These are phyloP conservation scores for Discostella stelligera DNA, from an alignment of 352 stramenopile genomes.

Conservation along the genomic window DNA sequence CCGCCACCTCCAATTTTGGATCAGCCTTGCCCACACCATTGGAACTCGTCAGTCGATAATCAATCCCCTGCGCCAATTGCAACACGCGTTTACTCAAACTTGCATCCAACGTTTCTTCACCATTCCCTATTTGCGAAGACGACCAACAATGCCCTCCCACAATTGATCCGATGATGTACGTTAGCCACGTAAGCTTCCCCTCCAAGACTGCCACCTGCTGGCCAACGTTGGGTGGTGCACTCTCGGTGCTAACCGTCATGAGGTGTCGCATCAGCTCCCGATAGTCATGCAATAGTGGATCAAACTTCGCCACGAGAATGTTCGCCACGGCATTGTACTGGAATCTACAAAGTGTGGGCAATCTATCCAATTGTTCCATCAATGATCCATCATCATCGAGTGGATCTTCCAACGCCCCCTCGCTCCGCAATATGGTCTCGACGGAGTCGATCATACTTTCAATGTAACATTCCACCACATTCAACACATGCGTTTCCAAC, in stretches of 20 bases:
- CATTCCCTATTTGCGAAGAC: constrained; percentile 87
- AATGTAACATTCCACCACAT: constrained; percentile 94
- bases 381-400: constrained; percentile 95
- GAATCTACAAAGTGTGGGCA: constrained; percentile 95
- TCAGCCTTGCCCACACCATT: constrained; percentile 82
- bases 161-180: constrained; percentile 94
- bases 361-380: constrained; percentile 94
- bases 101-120: constrained; percentile 93
- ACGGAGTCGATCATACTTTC: constrained; percentile 93
- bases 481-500: constrained; percentile 79
- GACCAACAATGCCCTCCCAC: constrained; percentile 95
- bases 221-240: constrained; percentile 64
- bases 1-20: constrained; percentile 90
- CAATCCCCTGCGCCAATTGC: constrained; percentile 92
- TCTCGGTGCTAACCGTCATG: constrained; percentile 82
- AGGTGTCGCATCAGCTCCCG: constrained; percentile 83
- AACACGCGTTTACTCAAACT: constrained; percentile 94
- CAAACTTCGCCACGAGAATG: constrained; percentile 92
- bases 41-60: constrained; percentile 90
- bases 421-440: constrained; percentile 88
- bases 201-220: constrained; percentile 87
- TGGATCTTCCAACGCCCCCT: constrained; percentile 93
- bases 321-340: constrained; percentile 92
- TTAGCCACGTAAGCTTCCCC: constrained; percentile 95
- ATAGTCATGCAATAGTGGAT: constrained; percentile 93